Conservation (phyloP, 164 flowering plant genomes). For the Magnolia sinica region DNA sequence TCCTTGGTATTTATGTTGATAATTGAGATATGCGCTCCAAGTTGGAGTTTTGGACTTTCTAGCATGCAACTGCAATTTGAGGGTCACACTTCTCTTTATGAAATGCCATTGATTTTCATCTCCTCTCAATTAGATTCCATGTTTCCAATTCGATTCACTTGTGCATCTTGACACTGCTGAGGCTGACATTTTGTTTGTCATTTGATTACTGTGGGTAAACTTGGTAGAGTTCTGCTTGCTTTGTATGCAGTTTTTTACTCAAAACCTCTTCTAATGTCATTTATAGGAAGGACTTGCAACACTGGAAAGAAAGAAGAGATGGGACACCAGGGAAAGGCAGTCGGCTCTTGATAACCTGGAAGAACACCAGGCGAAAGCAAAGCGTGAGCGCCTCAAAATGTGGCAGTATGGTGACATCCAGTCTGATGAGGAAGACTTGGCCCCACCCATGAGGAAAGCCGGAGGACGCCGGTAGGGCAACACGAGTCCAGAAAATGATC, state of each 20-base stretch:
- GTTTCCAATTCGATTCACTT: no score
- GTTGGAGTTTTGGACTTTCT: neutral
- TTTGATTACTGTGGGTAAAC: neutral
- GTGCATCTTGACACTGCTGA: no score
- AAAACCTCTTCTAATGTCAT: neutral
- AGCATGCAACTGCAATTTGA: neutral
- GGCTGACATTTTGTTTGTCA: no score
- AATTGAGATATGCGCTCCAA: no score
- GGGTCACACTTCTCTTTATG: neutral
- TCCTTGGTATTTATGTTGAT: no score
- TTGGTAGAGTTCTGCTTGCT: neutral
- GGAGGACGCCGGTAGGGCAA: constrained; percentile 55
- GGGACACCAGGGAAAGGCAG: constrained; percentile 70
- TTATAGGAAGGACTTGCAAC: constrained; percentile 86
- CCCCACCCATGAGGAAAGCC: constrained; percentile 59
- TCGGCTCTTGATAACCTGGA: constrained; percentile 67
- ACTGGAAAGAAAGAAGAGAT: constrained; percentile 72
- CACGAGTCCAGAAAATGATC: no score
- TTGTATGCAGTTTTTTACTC: no score
- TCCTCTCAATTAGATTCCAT: no score
- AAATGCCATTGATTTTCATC: neutral
- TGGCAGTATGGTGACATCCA: constrained; percentile 93
- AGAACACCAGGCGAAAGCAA: constrained; percentile 65
- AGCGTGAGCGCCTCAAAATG: constrained; percentile 51
- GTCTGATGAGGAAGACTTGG: constrained; percentile 75